phyloP scores from a whole-genome alignment of 108 stramenopile species.

The Cyclotella atomus region DNA sequence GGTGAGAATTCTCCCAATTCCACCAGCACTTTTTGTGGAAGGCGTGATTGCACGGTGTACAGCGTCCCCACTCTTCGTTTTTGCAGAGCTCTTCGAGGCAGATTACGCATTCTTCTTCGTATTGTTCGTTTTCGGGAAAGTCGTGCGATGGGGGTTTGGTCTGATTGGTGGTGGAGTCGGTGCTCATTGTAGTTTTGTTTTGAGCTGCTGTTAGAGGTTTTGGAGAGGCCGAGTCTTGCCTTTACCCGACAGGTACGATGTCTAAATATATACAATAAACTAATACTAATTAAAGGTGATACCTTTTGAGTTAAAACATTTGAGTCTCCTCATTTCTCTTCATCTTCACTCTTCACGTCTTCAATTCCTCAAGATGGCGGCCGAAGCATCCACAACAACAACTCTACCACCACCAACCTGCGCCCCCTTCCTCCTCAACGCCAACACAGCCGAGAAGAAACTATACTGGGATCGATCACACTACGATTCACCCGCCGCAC shows the following conservation, averaged over 20 bases:
- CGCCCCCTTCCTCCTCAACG: constrained; percentile 74
- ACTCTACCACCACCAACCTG: constrained; percentile 55
- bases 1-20: constrained; percentile 45
- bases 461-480: constrained; percentile 90
- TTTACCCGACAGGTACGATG: too few relatives aligned
- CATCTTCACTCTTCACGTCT: neutral
- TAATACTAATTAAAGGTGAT: too few relatives aligned
- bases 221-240: too few relatives aligned
- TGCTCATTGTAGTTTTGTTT: neutral
- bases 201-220: neutral
- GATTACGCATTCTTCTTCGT: constrained; percentile 50
- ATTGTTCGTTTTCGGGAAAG: neutral
- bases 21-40: constrained; percentile 54
- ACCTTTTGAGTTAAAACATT: too few relatives aligned
- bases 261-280: too few relatives aligned
- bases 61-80: constrained; percentile 32
- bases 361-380: too few relatives aligned
- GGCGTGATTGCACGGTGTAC: constrained; percentile 39
- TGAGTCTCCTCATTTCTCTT: too few relatives aligned
- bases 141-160: neutral
- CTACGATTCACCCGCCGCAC: constrained; percentile 73
- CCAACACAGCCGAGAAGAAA: constrained; percentile 69
- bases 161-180: neutral
- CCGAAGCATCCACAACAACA: neutral
- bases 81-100: constrained; percentile 38